Evolutionary conservation across 2,329 filamentous ascomycete genomes (phyloP), one percentile per base, ranked within the genome.

Genomic region (Trichoderma afroharzianum): DNA sequence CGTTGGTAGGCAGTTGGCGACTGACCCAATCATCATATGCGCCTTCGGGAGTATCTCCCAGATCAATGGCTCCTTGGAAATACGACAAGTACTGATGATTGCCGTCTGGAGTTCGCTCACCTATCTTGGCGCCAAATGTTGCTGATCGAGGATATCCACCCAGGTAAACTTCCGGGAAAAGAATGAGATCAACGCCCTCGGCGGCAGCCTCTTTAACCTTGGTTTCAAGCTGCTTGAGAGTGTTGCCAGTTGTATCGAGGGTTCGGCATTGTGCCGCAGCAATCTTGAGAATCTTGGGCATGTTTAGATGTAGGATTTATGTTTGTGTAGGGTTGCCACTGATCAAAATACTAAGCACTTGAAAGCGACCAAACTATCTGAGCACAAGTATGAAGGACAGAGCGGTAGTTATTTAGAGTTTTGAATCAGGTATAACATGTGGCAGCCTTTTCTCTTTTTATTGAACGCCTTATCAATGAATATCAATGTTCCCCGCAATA

Each of bases 41-140:
- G 1, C 63, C 63, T 30, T 58, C 47, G n/a, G 50, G 63, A 24
- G 63, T 67, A 21, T 67, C 63, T 21, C 63, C 63, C 1, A 67
- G 32, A 58, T 67, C 63, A 26, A 67, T 43, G 33, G 63, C 63
- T n/a, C 63, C 47, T 5, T 67, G 63, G 21, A 58, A 67, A 39
- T 67, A 67, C 1, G 21, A 57, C 21, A 67, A 9, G 12, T 57
- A 67, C n/a, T 67, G 63, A 6, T 58, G 32, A 67, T 67, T 58
- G 32, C 63, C 63, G 3, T 67, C 50, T 30, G 50, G 21, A 58
- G 63, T 67, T 1, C 63, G 33, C 24, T 67, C 50, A 18, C 47
- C 63, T 58, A 67, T 67, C 7, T 67, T 67, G 50, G 63, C 32
- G n/a, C 63, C 63, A 50, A 39, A 57, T 2, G 63, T 67, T 28